Conservation (phyloP, 2,329 filamentous ascomycete species). For the Fusarium ramigenum region DNA sequence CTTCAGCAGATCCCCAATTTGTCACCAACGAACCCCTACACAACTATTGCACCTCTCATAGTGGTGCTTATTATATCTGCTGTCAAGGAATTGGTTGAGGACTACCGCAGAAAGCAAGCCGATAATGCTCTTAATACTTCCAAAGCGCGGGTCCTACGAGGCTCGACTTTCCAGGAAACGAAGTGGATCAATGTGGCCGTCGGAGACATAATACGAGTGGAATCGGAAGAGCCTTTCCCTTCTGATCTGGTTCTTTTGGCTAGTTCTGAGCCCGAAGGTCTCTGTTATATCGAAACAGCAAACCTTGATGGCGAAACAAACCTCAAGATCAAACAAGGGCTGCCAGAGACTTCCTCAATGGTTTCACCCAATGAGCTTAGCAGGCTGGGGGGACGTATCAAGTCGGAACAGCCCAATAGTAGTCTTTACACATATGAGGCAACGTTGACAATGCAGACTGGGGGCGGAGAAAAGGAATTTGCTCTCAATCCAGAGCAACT, state of each 20-base stretch:
- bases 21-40: conserved; percentile 94
- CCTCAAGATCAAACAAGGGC: conserved; percentile 96
- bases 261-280: conserved; percentile 94
- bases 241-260: conserved; percentile 92
- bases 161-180: conserved; percentile 83
- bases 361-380: conserved; percentile 89
- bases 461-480: conserved; percentile 92
- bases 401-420: conserved; percentile 97
- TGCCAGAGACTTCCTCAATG: conserved; percentile 88
- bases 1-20: conserved; percentile 95
- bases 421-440: conserved; percentile 98
- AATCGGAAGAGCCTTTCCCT: conserved; percentile 95
- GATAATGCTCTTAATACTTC: conserved; percentile 90
- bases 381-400: conserved; percentile 83
- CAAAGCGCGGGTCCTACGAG: conserved; percentile 82
- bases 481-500: conserved; percentile 92
- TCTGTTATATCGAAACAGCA: conserved; percentile 98
- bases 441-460: conserved; percentile 88
- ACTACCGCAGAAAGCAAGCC: conserved; percentile 87
- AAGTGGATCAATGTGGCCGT: conserved; percentile 95
- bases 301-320: conserved; percentile 99
- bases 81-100: conserved; percentile 92
- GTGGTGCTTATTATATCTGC: conserved; percentile 95
- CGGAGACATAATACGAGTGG: conserved; percentile 90
- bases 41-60: conserved; percentile 92